A percentile compares a stretch with the other conserved stretches of the same genome.
These are phyloP conservation scores for Lactarius akahatsu DNA, from an alignment of 768 basidiomycete species.

Conservation along the genomic window DNA sequence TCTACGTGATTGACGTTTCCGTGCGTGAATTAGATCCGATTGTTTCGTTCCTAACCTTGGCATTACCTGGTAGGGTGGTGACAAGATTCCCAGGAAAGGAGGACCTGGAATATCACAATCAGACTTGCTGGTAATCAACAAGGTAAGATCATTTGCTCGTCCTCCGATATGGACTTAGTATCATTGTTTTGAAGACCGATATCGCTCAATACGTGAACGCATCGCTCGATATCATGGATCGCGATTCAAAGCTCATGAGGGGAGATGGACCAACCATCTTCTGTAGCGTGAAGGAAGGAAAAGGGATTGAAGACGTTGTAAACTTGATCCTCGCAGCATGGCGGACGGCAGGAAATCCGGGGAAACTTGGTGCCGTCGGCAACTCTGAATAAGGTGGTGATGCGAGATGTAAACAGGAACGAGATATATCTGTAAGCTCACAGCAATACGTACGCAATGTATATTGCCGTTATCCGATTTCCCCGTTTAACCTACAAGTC, in stretches of 20 bases:
- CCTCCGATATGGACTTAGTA: not conserved
- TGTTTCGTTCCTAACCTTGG: not conserved
- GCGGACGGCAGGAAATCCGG: conserved; percentile 77
- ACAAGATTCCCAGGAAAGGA: conserved; percentile 98
- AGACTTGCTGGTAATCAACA: conserved; percentile 93
- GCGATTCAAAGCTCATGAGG: conserved; percentile 91
- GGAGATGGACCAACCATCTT: conserved; percentile 94
- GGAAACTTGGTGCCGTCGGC: conserved; percentile 43
- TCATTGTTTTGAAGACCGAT: conserved; percentile 62
- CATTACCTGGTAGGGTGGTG: conserved; percentile 67
- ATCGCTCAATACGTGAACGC: conserved; percentile 91
- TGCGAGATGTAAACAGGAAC: not conserved
- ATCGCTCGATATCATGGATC: conserved; percentile 90
- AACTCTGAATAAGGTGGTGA: conserved; percentile 9
- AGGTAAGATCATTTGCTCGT: conserved; percentile 47
- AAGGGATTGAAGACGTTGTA: conserved; percentile 79
- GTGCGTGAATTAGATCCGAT: conserved; percentile 40
- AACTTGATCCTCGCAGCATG: conserved; percentile 86
- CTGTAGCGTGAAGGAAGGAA: conserved; percentile 73
- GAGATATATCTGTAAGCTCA: not conserved
- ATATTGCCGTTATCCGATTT: not conserved
- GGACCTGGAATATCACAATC: conserved; percentile 97
- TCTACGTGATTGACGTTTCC: conserved; percentile 87
- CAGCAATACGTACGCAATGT: not conserved
- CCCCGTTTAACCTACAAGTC: not conserved